phyloP scores from a whole-genome alignment of 257 asterid species.

The Solanum habrochaites region DNA sequence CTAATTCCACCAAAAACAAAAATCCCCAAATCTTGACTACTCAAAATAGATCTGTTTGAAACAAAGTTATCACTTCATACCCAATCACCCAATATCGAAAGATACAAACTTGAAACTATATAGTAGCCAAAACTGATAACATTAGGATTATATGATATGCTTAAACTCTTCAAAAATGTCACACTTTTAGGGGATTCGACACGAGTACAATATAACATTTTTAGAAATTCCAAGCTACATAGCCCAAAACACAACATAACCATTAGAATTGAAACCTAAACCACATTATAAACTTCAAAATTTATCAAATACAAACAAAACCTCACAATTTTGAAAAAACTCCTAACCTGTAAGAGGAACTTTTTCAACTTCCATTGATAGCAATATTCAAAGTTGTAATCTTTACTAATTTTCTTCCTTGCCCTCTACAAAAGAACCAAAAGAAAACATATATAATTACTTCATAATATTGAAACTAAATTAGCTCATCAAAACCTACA shows the following conservation, averaged over 20 bases:
- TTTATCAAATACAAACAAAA: not conserved
- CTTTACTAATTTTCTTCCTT: not conserved
- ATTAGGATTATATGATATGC: not conserved
- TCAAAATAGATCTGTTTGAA: not conserved
- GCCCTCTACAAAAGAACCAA: not conserved
- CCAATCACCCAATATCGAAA: not conserved
- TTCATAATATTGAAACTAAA: not conserved
- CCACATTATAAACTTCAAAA: not conserved
- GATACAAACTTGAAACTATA: not conserved
- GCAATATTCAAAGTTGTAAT: not conserved
- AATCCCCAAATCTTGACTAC: not conserved
- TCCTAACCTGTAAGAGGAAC: not conserved
- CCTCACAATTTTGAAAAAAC: not conserved
- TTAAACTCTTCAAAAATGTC: not conserved
- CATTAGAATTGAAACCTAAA: not conserved
- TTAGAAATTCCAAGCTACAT: accelerated
- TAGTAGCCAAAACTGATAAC: not conserved
- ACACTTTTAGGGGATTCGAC: not conserved
- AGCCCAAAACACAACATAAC: not conserved
- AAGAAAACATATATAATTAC: not conserved
- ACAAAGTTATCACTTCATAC: not conserved
- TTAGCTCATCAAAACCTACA: not conserved
- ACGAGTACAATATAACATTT: not conserved
- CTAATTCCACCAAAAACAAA: not conserved
- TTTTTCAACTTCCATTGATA: not conserved